Evolutionary conservation across 2,329 filamentous ascomycete genomes (phyloP), one percentile per base, ranked within the genome.

Genomic region (Albophoma yamanashiensis): DNA sequence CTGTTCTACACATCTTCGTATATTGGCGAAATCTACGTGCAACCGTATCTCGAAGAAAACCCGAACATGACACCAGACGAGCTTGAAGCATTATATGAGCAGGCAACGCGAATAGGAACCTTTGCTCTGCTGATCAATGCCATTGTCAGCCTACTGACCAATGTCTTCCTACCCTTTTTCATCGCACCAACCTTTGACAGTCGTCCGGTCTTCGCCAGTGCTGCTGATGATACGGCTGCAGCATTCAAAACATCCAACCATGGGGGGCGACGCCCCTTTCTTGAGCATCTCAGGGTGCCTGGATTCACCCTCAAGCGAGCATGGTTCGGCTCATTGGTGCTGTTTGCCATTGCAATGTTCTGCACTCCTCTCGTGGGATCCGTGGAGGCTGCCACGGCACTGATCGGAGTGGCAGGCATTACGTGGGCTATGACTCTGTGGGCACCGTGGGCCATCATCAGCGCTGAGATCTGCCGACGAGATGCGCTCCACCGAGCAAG

Each of bases 1-100:
- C 81, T 97, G 3, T 97, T 96, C 76, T 97, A 97, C 77, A 91
- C 91, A 6, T 96, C 92, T 1, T 95, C 91, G 22, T 97, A 94
- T 72, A 89, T 97, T 66, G 92, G 90, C 63, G 91, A 96, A 70
- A 89, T 97, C 60, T 96, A 96, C 67, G 89, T 91, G 22, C 88
- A 96, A 69, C 91, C 91, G 0, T 89, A 83, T 66, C 86, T 97
- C 58, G 80, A 86, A 64, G 78, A 83, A 58, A 89, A 96, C 65
- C 92, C 91, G 0, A 76, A 93, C 70, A 88, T 96, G 79, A 83
- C 86, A 0, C 82, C 87, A 0, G 80, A 82, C 20, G 86, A 97
- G 67, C 85, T 97, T 61, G 87, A 96, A 68, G 75, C 79, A 57
- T 80, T 92, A 1, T 96, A 93, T 79, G 92, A 95, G 71, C 80